Evolutionary conservation across 2,329 filamentous ascomycete genomes (phyloP).

Genomic region (Fusarium oxysporum): DNA sequence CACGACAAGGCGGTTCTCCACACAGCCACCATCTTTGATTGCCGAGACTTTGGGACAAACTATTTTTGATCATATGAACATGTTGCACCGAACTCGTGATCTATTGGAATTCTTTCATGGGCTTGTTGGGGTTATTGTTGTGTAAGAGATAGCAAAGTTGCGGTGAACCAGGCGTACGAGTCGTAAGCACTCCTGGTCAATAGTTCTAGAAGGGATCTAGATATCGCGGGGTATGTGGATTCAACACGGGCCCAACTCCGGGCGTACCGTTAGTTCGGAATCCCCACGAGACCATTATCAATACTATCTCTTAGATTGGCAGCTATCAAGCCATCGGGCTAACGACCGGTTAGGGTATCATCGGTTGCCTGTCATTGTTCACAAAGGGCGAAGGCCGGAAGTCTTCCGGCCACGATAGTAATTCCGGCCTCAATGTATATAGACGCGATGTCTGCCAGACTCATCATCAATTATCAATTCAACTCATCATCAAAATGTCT

Average conservation of each 20-base stretch:
- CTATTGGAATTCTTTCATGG: not conserved
- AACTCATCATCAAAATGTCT: constrained; percentile 25
- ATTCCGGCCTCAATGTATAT: constrained; percentile 37
- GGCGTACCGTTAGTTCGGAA: constrained; percentile 17
- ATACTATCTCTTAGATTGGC: constrained; percentile 23
- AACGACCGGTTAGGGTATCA: constrained; percentile 17
- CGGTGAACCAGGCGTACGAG: not conserved
- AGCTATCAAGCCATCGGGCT: constrained; percentile 3
- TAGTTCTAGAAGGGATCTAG: not conserved
- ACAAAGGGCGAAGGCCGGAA: constrained; percentile 31
- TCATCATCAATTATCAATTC: not conserved
- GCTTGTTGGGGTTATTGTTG: not conserved
- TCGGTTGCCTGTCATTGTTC: constrained; percentile 29
- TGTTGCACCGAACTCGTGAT: constrained; percentile 5
- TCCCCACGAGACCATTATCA: constrained; percentile 32
- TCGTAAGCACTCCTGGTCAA: not conserved
- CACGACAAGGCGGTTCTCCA: constrained; percentile 37
- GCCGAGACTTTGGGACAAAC: not conserved
- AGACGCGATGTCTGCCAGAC: not conserved
- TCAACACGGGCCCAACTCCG: constrained; percentile 16
- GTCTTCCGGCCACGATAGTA: constrained; percentile 32
- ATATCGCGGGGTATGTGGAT: constrained; percentile 19
- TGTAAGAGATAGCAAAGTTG: not conserved
- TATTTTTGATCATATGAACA: constrained; percentile 17
- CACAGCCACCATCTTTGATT: constrained; percentile 10